Conservation (phyloP, 768 basidiomycete species). For the Pholiota microspora region DNA sequence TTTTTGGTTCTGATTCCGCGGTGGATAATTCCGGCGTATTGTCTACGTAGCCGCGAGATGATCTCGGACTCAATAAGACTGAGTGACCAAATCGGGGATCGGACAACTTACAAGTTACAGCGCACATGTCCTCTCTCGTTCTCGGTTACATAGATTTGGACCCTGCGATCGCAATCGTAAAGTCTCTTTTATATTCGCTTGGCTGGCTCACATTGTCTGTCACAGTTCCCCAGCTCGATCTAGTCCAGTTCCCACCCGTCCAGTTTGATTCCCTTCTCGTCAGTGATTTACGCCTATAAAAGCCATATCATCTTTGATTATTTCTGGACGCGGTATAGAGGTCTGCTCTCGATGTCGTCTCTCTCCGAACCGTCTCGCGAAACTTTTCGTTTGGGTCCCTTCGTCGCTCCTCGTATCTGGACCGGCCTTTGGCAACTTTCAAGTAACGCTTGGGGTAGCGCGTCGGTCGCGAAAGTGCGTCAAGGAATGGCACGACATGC, state of each 20-base stretch:
- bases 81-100: slow-evolving; percentile 15
- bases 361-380: slow-evolving; percentile 33
- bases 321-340: background rate
- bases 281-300: slow-evolving; percentile 16
- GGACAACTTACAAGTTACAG: slow-evolving; percentile 13
- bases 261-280: slow-evolving; percentile 11
- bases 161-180: slow-evolving; percentile 19
- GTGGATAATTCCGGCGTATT: slow-evolving; percentile 24
- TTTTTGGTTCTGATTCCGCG: slow-evolving; percentile 24
- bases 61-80: slow-evolving; percentile 10
- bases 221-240: background rate
- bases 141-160: slow-evolving; percentile 16
- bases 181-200: slow-evolving; percentile 14
- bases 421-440: slow-evolving; percentile 85
- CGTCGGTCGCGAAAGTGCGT: slow-evolving; percentile 61
- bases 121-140: slow-evolving; percentile 14
- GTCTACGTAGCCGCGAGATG: slow-evolving; percentile 24
- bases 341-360: slow-evolving; percentile 15
- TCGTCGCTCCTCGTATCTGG: slow-evolving; percentile 64
- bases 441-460: slow-evolving; percentile 82
- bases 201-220: background rate
- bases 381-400: slow-evolving; percentile 55
- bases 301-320: background rate
- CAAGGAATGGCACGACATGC: slow-evolving; percentile 65
- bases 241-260: slow-evolving; percentile 6